Evolutionary conservation across 176 grass and related monocot species (phyloP).

Genomic region (Avena insularis): DNA sequence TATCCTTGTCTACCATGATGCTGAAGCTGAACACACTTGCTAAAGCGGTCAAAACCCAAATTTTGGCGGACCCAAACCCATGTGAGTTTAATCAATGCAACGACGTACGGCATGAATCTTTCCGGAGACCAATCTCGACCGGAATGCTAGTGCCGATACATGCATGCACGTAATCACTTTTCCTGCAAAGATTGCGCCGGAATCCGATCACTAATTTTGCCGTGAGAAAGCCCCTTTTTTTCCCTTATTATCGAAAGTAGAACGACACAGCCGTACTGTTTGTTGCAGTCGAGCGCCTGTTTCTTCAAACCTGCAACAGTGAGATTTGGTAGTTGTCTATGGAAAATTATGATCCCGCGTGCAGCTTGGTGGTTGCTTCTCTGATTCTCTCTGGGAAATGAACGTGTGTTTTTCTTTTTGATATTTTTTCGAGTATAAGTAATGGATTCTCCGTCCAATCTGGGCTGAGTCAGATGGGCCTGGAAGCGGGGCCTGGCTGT

Average conservation of each 20-base stretch:
- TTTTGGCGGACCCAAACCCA: slow-evolving; percentile 28
- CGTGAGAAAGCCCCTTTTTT: neutral
- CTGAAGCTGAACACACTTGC: neutral
- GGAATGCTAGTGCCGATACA: neutral
- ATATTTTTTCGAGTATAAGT: neutral
- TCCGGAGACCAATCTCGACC: neutral
- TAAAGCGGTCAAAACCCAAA: neutral
- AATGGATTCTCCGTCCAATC: slow-evolving; percentile 40
- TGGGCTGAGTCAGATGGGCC: slow-evolving; percentile 56
- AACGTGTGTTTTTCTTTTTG: neutral
- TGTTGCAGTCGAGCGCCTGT: neutral
- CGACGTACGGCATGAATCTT: slow-evolving; percentile 44
- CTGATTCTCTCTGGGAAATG: neutral
- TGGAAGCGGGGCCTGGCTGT: slow-evolving; percentile 31
- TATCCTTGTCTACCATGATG: neutral
- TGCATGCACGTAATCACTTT: slow-evolving; percentile 13
- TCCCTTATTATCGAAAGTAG: no score
- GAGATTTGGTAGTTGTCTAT: neutral
- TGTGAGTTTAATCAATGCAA: slow-evolving; percentile 48
- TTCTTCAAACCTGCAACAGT: slow-evolving; percentile 4
- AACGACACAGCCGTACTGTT: neutral
- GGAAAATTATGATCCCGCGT: neutral
- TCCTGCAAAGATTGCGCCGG: neutral
- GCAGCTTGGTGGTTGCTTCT: neutral
- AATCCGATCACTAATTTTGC: neutral